phyloP scores from a whole-genome alignment of 2,329 filamentous ascomycete species.

The Lojkania enalia region DNA sequence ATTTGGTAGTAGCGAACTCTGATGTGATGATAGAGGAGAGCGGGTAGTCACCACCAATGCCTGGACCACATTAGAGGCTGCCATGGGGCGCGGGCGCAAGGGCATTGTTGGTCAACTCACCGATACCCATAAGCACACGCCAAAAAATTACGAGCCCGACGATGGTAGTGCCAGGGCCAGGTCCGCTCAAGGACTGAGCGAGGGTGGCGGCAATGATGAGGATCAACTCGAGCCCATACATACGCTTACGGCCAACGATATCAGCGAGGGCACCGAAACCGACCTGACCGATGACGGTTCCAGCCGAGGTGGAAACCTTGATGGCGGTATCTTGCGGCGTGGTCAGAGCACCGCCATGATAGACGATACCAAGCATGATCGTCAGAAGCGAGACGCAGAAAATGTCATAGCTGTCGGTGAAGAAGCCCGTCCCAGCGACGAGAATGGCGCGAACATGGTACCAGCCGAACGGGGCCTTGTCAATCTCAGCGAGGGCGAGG shows the following conservation, averaged over 20 bases:
- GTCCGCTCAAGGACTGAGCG: slow-evolving; percentile 40
- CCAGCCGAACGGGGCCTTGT: slow-evolving; percentile 79
- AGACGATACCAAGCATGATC: slow-evolving; percentile 79
- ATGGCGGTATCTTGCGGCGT: slow-evolving; percentile 76
- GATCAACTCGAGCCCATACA: slow-evolving; percentile 67
- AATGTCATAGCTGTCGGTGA: slow-evolving; percentile 74
- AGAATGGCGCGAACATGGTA: slow-evolving; percentile 78
- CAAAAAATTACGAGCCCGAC: slow-evolving; percentile 47
- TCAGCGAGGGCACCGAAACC: slow-evolving; percentile 68
- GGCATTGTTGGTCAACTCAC: slow-evolving; percentile 16
- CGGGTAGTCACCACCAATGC: slow-evolving; percentile 73
- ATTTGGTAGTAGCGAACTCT: slow-evolving; percentile 48
- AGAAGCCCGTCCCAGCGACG: slow-evolving; percentile 85
- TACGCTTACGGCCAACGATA: slow-evolving; percentile 75
- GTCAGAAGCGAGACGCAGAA: slow-evolving; percentile 62
- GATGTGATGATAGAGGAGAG: slow-evolving; percentile 81
- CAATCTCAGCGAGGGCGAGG: slow-evolving; percentile 78
- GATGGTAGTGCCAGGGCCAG: slow-evolving; percentile 40
- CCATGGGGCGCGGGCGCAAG: neutral
- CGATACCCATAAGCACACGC: slow-evolving; percentile 48
- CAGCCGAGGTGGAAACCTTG: slow-evolving; percentile 82
- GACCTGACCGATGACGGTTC: slow-evolving; percentile 81
- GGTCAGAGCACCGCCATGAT: slow-evolving; percentile 60
- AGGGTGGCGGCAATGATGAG: slow-evolving; percentile 46
- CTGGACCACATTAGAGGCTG: slow-evolving; percentile 14